Evolutionary conservation across 805 yeast genomes (phyloP).

Genomic region (Candida caryicola): DNA sequence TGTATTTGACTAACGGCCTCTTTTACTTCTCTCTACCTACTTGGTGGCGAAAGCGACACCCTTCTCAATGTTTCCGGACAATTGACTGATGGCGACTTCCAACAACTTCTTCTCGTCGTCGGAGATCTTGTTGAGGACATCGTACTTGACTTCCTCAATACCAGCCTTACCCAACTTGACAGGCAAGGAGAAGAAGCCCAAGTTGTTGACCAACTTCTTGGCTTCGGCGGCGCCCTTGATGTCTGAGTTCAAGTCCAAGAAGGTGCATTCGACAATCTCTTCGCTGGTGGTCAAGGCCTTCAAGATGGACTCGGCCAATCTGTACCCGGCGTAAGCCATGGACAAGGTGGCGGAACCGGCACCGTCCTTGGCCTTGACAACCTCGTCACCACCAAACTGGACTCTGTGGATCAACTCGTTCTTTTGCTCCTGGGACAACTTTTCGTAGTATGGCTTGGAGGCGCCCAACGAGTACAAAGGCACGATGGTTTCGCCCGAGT

Average conservation of each 20-base stretch:
- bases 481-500: constrained; percentile 91
- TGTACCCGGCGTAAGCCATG: constrained; percentile 92
- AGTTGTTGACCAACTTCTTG: constrained; percentile 39
- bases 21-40: no score
- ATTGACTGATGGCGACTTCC: constrained; percentile 50
- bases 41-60: constrained; percentile 49
- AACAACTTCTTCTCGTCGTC: constrained; percentile 56
- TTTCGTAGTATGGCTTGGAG: constrained; percentile 32
- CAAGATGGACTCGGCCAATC: constrained; percentile 59
- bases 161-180: constrained; percentile 55
- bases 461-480: constrained; percentile 64
- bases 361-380: constrained; percentile 92
- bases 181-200: constrained; percentile 63
- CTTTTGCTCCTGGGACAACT: constrained; percentile 32
- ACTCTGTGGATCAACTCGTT: constrained; percentile 42
- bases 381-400: constrained; percentile 87
- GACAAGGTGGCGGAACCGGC: constrained; percentile 93
- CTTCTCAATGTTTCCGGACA: constrained; percentile 54
- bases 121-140: constrained; percentile 47
- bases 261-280: constrained; percentile 47
- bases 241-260: constrained; percentile 47
- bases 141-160: constrained; percentile 52
- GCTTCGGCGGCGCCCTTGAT: constrained; percentile 54
- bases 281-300: constrained; percentile 26
- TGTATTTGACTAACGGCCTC: no score